Percentiles rank a stretch among this genome's conserved stretches.
These are phyloP conservation scores for Fusarium veterinarium DNA, from an alignment of 2,329 filamentous ascomycete species.

Conservation along the genomic window DNA sequence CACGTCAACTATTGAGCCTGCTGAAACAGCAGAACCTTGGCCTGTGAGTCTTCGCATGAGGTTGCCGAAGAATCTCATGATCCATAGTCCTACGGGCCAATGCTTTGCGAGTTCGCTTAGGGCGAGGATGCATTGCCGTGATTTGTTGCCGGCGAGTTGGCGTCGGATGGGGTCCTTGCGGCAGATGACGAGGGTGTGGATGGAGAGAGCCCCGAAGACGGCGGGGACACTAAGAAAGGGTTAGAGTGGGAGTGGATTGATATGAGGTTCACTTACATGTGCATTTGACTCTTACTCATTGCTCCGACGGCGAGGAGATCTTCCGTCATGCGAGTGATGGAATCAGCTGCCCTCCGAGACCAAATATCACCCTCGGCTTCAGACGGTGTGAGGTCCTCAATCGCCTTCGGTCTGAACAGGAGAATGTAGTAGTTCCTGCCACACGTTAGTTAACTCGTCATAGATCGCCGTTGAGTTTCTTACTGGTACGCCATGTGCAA, in stretches of 20 bases:
- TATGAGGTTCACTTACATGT: not conserved
- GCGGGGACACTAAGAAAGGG: constrained; percentile 2
- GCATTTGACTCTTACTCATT: constrained; percentile 26
- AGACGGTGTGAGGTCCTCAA: not conserved
- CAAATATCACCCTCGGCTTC: constrained; percentile 14
- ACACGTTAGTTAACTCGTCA: fast-evolving
- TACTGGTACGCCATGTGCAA: constrained; percentile 38
- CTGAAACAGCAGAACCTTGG: constrained; percentile 9
- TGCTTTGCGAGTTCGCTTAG: constrained; percentile 30
- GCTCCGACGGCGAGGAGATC: constrained; percentile 22
- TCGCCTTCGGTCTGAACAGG: constrained; percentile 21
- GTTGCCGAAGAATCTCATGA: constrained; percentile 32
- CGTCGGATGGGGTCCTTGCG: constrained; percentile 24
- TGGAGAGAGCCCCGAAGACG: constrained; percentile 33
- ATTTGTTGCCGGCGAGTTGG: constrained; percentile 38
- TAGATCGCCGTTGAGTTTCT: fast-evolving
- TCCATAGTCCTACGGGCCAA: constrained; percentile 38
- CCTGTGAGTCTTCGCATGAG: constrained; percentile 29
- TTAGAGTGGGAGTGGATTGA: not conserved
- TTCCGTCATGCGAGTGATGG: constrained; percentile 31
- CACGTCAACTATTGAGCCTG: constrained; percentile 21
- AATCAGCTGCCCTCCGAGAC: constrained; percentile 27
- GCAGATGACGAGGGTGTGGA: constrained; percentile 36
- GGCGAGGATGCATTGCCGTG: constrained; percentile 38
- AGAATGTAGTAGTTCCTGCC: constrained; percentile 25